Percentiles rank a stretch among this genome's conserved stretches.
Evolutionary conservation across 1,284 basidiomycete species (phyloP).

Genomic region (Tylopilus orsonianus): DNA sequence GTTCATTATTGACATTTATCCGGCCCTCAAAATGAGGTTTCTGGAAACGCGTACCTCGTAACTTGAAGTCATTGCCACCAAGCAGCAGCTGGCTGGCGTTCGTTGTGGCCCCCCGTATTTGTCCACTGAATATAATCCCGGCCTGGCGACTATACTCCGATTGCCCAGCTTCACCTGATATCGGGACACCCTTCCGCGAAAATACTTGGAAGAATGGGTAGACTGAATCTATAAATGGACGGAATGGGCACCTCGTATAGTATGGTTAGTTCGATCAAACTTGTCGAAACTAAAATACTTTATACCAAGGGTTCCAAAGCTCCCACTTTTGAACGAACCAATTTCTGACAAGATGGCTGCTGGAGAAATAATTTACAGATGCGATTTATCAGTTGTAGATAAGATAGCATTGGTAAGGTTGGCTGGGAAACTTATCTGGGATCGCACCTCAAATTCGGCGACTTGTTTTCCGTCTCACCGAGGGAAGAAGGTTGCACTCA

Average conservation of each 20-base stretch:
- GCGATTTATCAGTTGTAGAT: too few species aligned
- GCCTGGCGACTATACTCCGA: slow-evolving; percentile 83
- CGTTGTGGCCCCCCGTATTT: slow-evolving; percentile 69
- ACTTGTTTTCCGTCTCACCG: too few species aligned
- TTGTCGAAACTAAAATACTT: slow-evolving; percentile 73
- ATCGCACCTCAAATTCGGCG: too few species aligned
- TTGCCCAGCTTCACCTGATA: slow-evolving; percentile 47
- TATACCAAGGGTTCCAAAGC: slow-evolving; percentile 63
- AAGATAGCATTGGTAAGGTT: too few species aligned
- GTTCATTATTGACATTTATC: slow-evolving; percentile 79
- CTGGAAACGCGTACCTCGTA: slow-evolving; percentile 49
- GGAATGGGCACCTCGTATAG: slow-evolving; percentile 89
- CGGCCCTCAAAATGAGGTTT: slow-evolving; percentile 40
- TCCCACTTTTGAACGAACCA: slow-evolving; percentile 60
- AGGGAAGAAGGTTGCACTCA: too few species aligned
- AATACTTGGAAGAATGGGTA: slow-evolving; percentile 89
- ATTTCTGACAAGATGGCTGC: slow-evolving; percentile 34
- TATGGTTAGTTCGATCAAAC: slow-evolving; percentile 74
- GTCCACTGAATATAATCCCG: slow-evolving; percentile 81
- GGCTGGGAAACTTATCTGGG: too few species aligned
- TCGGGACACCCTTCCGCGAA: slow-evolving; percentile 69
- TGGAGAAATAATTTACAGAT: too few species aligned
- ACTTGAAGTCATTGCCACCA: slow-evolving; percentile 74
- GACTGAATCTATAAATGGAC: slow-evolving; percentile 74
- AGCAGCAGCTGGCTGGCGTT: slow-evolving; percentile 60